Conservation (phyloP, 108 stramenopile genomes). For the Chaetoceros tenuissimus region DNA sequence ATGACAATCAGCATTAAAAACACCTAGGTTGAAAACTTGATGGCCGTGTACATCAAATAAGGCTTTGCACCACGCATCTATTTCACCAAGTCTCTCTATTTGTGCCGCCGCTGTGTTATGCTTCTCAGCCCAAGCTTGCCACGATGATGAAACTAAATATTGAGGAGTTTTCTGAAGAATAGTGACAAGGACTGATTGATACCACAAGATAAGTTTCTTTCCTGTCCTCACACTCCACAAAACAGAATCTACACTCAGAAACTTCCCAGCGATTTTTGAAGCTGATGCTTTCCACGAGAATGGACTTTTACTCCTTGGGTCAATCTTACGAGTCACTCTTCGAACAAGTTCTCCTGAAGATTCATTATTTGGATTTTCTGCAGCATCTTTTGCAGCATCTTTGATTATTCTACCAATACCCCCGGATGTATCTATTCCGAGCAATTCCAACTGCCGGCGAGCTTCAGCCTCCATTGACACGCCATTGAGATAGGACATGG, state of each 20-base stretch:
- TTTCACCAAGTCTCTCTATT: conserved; percentile 30
- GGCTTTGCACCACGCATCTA: conserved; percentile 41
- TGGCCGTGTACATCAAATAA: conserved; percentile 75
- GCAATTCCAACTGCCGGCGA: conserved; percentile 31
- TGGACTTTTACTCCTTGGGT: not conserved
- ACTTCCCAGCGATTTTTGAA: conserved; percentile 15
- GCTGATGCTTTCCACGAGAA: conserved; percentile 22
- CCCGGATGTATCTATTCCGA: conserved; percentile 55
- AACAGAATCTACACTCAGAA: conserved; percentile 50
- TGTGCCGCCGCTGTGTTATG: conserved; percentile 30
- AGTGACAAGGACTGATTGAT: conserved; percentile 24
- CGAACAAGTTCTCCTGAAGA: conserved; percentile 1
- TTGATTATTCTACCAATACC: conserved; percentile 30
- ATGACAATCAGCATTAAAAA: conserved; percentile 56
- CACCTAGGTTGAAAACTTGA: conserved; percentile 61
- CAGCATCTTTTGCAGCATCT: conserved; percentile 15
- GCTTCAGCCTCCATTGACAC: conserved; percentile 68
- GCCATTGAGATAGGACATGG: conserved; percentile 68
- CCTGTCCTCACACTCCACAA: conserved; percentile 40
- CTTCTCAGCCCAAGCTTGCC: conserved; percentile 52
- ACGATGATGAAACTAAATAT: conserved; percentile 1
- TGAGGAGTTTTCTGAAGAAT: conserved; percentile 25
- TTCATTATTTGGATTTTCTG: not conserved
- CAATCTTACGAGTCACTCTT: conserved; percentile 1
- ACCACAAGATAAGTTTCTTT: conserved; percentile 35